phyloP scores from a whole-genome alignment of 768 basidiomycete genomes.

The Suillus decipiens region DNA sequence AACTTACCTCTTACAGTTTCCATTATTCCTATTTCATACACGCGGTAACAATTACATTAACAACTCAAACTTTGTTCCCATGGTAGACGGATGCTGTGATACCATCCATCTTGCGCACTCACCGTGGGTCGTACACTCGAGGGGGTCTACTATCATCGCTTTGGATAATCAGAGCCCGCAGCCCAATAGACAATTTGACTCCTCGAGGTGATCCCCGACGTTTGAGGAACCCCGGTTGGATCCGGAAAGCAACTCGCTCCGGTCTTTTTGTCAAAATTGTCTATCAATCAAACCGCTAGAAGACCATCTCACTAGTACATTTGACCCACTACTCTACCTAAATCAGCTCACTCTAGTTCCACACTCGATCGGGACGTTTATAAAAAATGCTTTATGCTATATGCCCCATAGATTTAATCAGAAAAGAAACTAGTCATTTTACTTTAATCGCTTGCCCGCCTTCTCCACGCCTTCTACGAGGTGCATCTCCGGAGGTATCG shows the following conservation, averaged over 20 bases:
- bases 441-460: constrained; percentile 56
- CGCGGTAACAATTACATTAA: not conserved
- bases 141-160: not conserved
- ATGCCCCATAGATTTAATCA: constrained; percentile 30
- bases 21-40: not conserved
- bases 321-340: not conserved
- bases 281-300: not conserved
- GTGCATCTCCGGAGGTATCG: constrained; percentile 40
- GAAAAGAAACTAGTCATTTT: constrained; percentile 37
- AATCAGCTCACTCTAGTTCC: constrained; percentile 3
- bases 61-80: constrained; percentile 7
- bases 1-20: not conserved
- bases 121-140: constrained; percentile 5
- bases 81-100: too few species aligned
- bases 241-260: not conserved
- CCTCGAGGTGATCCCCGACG: not conserved
- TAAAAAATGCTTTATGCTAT: constrained; percentile 23
- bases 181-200: not conserved
- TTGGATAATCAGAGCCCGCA: not conserved
- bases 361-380: constrained; percentile 18
- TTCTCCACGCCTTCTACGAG: constrained; percentile 57
- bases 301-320: constrained; percentile 8
- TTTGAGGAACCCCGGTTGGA: not conserved
- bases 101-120: constrained; percentile 1
- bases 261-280: too few species aligned